Percentiles rank a stretch among this genome's conserved stretches.
phyloP scores from a whole-genome alignment of 306 rosid species.

The Pterocarpus santalinus region DNA sequence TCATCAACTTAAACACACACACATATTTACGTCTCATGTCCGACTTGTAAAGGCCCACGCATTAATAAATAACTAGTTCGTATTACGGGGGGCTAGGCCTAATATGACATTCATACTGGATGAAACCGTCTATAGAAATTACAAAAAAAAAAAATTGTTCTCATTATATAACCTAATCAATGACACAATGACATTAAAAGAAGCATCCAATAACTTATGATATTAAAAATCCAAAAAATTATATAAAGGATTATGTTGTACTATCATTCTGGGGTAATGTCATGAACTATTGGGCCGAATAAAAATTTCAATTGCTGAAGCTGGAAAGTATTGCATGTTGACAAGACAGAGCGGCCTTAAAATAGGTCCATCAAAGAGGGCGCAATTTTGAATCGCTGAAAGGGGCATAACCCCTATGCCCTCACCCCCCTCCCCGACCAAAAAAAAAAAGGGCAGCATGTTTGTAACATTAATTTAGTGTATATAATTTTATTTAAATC shows the following conservation, averaged over 20 bases:
- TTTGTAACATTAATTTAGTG: neutral
- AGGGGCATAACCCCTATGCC: no score
- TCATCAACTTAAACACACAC: no score
- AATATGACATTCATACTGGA: neutral
- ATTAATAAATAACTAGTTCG: neutral
- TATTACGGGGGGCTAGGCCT: neutral
- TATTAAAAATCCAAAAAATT: no score
- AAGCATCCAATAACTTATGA: neutral
- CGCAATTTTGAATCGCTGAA: no score
- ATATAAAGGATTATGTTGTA: neutral
- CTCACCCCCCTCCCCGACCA: no score
- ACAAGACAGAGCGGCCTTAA: neutral
- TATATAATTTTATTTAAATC: neutral
- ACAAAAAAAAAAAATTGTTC: neutral
- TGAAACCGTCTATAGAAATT: neutral
- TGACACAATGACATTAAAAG: neutral
- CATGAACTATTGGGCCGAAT: constrained; percentile 5
- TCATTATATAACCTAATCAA: neutral
- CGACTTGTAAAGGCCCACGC: no score
- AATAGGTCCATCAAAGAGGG: no score
- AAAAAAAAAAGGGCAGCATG: neutral
- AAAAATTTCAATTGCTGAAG: neutral
- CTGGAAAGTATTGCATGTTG: neutral
- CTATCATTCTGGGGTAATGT: neutral
- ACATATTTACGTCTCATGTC: no score